Evolutionary conservation across 75 land plant species (phyloP), one percentile per base, ranked within the genome.

Genomic region (Gnetum montanum): DNA sequence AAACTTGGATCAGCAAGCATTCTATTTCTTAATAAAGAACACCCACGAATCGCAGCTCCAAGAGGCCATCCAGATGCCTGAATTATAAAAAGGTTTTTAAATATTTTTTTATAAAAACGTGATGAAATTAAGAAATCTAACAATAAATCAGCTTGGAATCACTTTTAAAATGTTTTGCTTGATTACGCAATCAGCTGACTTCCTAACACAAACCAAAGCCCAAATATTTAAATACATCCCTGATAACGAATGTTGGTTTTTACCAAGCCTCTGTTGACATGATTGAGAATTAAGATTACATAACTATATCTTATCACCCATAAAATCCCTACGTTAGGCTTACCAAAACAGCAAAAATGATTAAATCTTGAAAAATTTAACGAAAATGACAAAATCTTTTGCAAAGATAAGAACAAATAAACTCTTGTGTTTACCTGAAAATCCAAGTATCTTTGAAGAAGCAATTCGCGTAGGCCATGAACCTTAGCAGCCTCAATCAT

Each of bases 1-100:
- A 93, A 93, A 8, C 77, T 57, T n/a, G 86, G 98, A 63, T 93
- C 98, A 29, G 95, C 98, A 24, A 93, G 74, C 90, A 93, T 75
- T 18, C 98, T 54, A 61, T 93, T 88, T 2, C 98, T 78, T 5
- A 93, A 55, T 72, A 80, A 54, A 26, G 78, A 24, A 50, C 78
- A 82, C 2, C 74, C 56, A 31, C 63, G 81, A 45, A 93, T 73
- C 2, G 64, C 62, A 56, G 68, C 54, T 0, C 90, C 90, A 1
- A 93, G 52, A 54, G 73, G 82, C 79, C 98, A 73, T 20, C 28
- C 50, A n/a, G 85, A 64, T 20, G 29, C 50, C 75, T 72, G 53
- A 13, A 60, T 31, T 31, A 53, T 50, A 8, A n/a, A n/a, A n/a
- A n/a, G n/a, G n/a, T n/a, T n/a, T n/a, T 25, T 13, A 4, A 28